Evolutionary conservation across 2,329 filamentous ascomycete genomes (phyloP), one percentile per base, ranked within the genome.

Genomic region (Esteya vermicola): DNA sequence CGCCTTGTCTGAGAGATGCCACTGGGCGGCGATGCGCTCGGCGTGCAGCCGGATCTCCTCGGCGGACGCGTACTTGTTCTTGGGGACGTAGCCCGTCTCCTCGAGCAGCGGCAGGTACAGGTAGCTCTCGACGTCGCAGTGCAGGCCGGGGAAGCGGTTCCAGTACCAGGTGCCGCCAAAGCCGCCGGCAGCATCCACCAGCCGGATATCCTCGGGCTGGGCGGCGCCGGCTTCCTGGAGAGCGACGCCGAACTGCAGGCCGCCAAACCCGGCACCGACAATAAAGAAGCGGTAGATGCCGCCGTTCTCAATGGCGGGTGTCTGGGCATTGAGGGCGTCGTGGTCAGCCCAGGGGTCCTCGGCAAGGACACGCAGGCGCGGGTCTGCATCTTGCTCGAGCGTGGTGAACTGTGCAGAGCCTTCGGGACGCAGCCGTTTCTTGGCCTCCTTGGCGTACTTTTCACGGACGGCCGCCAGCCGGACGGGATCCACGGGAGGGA

Each of bases 61-160:
- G 3, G 55, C 61, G 0, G 54, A 34, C 0, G 52, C 50, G 36
- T 63, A 63, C 33, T 56, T 60, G 33, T 69, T 58, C 14, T 58
- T 66, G 0, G 75, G 75, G 51, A 76, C 64, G 48, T 74, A 76
- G 0, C 65, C 66, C 2, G 62, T 74, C 52, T 78, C 72, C 44
- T 78, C 73, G 3, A 78, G 60, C 12, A 75, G 53, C 4, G 73
- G 72, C 54, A 78, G 54, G 48, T 78, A 79, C n/a, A 64, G 59
- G 47, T 71, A 75, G 38, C 63, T 62, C 52, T 80, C 75, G 4
- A 75, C 56, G 48, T 80, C 75, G 49, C 73, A 78, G 46, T 61
- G 59, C 8, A 68, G 50, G 0, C 64, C 66, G 0, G 66, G 65
- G 41, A 67, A 71, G 0, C 64, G 54, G 44, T 69, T 68, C 62